phyloP scores from a whole-genome alignment of 306 rosid species.

The Cucurbita argyrosperma region DNA sequence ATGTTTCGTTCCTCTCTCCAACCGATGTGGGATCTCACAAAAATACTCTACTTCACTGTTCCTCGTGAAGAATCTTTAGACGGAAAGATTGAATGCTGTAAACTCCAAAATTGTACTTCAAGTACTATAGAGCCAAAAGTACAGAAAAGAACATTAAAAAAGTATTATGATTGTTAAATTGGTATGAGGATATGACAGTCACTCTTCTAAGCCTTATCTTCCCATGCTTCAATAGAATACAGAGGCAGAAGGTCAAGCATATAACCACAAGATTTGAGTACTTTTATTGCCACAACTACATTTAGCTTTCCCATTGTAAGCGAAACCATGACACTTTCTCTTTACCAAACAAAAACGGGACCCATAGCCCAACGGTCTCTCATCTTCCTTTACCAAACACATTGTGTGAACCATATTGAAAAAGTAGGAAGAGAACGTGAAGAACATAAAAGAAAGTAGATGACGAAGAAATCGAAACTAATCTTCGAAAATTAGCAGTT shows the following conservation, averaged over 20 bases:
- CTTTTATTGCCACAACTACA: not conserved
- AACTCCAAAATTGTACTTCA: not conserved
- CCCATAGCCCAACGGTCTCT: not conserved
- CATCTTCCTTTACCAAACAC: not conserved
- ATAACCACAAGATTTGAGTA: not conserved
- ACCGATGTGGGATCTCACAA: too few species aligned
- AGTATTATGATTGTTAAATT: not conserved
- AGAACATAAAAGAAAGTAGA: not conserved
- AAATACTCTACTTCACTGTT: not conserved
- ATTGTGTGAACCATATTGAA: not conserved
- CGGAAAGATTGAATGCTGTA: not conserved
- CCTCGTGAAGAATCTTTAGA: not conserved
- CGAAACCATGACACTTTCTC: constrained; percentile 1
- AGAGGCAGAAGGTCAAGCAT: not conserved
- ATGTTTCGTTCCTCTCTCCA: too few species aligned
- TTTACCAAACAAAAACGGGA: constrained; percentile 1
- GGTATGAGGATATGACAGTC: not conserved
- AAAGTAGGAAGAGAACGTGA: not conserved
- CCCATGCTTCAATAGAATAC: not conserved
- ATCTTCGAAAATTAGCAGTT: not conserved
- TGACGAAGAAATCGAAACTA: not conserved
- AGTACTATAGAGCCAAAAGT: not conserved
- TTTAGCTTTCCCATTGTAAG: not conserved
- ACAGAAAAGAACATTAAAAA: not conserved
- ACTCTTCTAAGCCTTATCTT: not conserved